phyloP scores from a whole-genome alignment of 1,284 basidiomycete genomes.

The Apiotrichum domesticum region DNA sequence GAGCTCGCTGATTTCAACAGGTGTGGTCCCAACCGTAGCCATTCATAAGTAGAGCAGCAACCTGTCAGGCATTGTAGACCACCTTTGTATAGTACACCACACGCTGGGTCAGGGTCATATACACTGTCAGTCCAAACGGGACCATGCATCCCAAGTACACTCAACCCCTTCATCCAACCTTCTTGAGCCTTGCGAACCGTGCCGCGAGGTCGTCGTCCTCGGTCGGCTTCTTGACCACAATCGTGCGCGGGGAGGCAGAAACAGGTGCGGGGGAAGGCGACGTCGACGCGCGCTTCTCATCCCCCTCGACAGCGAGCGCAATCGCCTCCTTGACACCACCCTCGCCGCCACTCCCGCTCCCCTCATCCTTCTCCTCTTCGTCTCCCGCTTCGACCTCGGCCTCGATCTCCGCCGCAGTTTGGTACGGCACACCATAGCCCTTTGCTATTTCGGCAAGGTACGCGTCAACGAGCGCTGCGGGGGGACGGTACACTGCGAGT shows the following conservation, averaged over 20 bases:
- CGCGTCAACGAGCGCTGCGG: conserved; percentile 69
- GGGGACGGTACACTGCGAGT: conserved; percentile 63
- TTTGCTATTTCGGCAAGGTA: conserved; percentile 82
- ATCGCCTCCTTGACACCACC: conserved; percentile 23
- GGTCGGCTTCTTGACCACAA: conserved; percentile 25
- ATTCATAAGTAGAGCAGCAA: no score
- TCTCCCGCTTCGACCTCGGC: not conserved
- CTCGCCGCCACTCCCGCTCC: conserved; percentile 28
- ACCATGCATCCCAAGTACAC: no score
- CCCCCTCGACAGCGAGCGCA: conserved; percentile 28
- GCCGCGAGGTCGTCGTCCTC: conserved; percentile 41
- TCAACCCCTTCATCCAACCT: conserved; percentile 15
- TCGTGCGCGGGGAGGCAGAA: not conserved
- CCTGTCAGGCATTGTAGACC: no score
- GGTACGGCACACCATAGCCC: conserved; percentile 74
- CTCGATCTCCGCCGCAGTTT: conserved; percentile 8
- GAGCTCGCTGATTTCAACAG: not conserved
- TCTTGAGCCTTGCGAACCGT: conserved; percentile 40
- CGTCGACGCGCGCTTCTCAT: not conserved
- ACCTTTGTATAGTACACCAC: no score
- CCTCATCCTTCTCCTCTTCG: conserved; percentile 19
- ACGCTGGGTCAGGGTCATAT: no score
- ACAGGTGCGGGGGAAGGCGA: not conserved
- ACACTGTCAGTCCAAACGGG: no score
- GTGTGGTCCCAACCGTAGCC: not conserved